Conservation (phyloP, 2,329 filamentous ascomycete species). For the Colletotrichum sidae region DNA sequence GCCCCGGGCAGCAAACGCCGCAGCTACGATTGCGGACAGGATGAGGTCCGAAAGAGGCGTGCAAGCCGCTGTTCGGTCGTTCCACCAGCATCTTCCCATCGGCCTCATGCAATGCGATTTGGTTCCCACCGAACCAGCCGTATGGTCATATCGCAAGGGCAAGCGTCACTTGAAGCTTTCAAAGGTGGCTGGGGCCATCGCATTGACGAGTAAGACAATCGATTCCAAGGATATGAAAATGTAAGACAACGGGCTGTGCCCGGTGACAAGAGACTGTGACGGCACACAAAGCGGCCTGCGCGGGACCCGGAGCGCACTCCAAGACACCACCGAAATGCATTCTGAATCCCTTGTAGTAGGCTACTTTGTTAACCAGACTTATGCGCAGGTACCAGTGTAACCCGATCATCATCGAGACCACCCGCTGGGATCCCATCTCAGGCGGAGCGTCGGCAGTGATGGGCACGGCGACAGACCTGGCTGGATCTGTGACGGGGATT, state of each 20-base stretch:
- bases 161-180: slow-evolving; percentile 41
- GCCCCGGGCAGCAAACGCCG: slow-evolving; percentile 34
- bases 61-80: slow-evolving; percentile 57
- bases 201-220: neutral
- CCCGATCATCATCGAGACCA: slow-evolving; percentile 43
- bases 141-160: slow-evolving; percentile 42
- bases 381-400: slow-evolving; percentile 30
- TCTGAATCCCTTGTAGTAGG: neutral
- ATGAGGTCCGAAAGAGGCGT: slow-evolving; percentile 19
- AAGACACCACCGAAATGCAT: neutral
- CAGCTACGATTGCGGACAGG: slow-evolving; percentile 4
- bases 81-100: slow-evolving; percentile 8
- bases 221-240: slow-evolving; percentile 5
- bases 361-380: neutral
- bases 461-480: slow-evolving; percentile 29
- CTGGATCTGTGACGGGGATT: slow-evolving; percentile 32
- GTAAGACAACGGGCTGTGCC: neutral
- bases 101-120: slow-evolving; percentile 20
- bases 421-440: slow-evolving; percentile 46
- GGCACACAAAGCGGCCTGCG: no score
- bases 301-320: no score
- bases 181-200: slow-evolving; percentile 12
- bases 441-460: slow-evolving; percentile 39
- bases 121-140: slow-evolving; percentile 9
- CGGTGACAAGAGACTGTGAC: no score